Conservation (phyloP, 192 early-diverging fungal species). For the Neocallimastix lanati region DNA sequence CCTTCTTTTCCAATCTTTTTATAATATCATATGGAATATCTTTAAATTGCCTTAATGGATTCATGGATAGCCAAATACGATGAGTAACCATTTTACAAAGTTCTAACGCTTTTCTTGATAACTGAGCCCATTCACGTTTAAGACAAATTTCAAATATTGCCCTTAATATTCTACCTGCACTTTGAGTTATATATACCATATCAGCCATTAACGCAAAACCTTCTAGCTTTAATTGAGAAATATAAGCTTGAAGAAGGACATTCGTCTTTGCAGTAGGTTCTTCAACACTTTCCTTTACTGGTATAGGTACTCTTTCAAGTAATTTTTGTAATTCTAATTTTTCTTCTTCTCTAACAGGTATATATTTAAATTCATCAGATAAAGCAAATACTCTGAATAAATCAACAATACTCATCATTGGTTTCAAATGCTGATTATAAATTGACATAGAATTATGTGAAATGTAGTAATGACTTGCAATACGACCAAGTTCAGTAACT, state of each 20-base stretch:
- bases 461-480: constrained; percentile 94
- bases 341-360: constrained; percentile 87
- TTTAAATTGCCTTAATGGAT: constrained; percentile 83
- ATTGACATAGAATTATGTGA: constrained; percentile 76
- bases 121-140: constrained; percentile 81
- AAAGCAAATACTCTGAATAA: constrained; percentile 75
- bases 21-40: constrained; percentile 60
- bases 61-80: constrained; percentile 87
- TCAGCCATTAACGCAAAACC: constrained; percentile 94
- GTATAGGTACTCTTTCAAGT: constrained; percentile 82
- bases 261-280: constrained; percentile 85
- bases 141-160: constrained; percentile 95
- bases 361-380: constrained; percentile 80
- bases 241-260: constrained; percentile 81
- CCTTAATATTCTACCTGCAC: constrained; percentile 76
- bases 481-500: constrained; percentile 80
- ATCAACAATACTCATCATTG: constrained; percentile 77
- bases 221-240: constrained; percentile 80
- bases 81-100: constrained; percentile 91
- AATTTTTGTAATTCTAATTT: constrained; percentile 76
- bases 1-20: constrained; percentile 75
- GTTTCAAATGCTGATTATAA: constrained; percentile 84
- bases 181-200: constrained; percentile 96
- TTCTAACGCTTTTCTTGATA: constrained; percentile 71
- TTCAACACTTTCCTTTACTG: constrained; percentile 81